Percentiles rank a stretch among this genome's conserved stretches.
Conservation (phyloP, 2,329 filamentous ascomycete species). For the Xenosphaeropsis pyriputrescens region DNA sequence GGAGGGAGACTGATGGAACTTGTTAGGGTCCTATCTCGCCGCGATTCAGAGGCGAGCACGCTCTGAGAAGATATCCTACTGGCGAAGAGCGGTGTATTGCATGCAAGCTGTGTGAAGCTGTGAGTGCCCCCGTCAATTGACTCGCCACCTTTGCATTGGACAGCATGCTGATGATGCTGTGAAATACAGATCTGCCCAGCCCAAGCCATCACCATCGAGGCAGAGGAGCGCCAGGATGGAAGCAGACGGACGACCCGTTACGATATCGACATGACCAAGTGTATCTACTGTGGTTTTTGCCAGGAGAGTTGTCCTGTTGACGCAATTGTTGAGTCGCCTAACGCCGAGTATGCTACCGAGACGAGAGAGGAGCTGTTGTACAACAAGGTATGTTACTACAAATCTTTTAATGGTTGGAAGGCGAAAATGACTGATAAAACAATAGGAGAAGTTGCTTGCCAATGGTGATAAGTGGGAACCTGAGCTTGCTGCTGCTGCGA, state of each 20-base stretch:
- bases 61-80: conserved; percentile 86
- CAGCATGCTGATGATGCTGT: no score
- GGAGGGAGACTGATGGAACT: conserved; percentile 9
- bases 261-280: conserved; percentile 99
- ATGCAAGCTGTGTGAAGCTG: conserved; percentile 97
- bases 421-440: not conserved
- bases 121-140: conserved; percentile 18
- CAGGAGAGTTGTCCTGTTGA: conserved; percentile 98
- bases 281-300: conserved; percentile 99
- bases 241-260: conserved; percentile 92
- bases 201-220: conserved; percentile 97
- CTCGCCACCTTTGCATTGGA: no score
- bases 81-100: conserved; percentile 98
- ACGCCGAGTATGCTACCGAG: conserved; percentile 63
- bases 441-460: conserved; percentile 61
- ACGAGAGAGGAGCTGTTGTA: conserved; percentile 88
- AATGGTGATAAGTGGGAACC: conserved; percentile 98
- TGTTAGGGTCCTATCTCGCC: conserved; percentile 82
- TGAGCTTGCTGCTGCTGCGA: conserved; percentile 80
- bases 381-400: conserved; percentile 88
- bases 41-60: conserved; percentile 96
- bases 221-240: conserved; percentile 92
- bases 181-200: conserved; percentile 67
- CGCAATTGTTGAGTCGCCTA: conserved; percentile 70
- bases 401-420: conserved; percentile 27